These are phyloP conservation scores for Sarocladiaceae sp. DNA, from an alignment of 2,329 filamentous ascomycete genomes.

Conservation along the genomic window DNA sequence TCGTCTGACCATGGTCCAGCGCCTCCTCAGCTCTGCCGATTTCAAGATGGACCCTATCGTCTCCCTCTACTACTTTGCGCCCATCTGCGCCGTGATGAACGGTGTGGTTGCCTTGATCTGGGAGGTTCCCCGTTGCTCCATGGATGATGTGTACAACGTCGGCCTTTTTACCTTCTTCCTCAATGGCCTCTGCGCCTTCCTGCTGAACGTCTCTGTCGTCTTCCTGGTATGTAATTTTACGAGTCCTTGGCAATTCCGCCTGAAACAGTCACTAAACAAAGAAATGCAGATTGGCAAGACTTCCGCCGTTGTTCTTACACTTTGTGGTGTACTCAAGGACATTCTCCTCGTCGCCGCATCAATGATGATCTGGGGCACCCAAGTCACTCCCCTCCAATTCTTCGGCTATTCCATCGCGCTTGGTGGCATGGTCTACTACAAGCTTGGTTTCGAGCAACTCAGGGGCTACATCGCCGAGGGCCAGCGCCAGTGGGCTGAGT, in stretches of 20 bases:
- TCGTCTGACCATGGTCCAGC: slow-evolving; percentile 78
- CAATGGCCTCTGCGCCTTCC: slow-evolving; percentile 73
- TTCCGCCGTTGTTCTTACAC: slow-evolving; percentile 76
- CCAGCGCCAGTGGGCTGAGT: slow-evolving; percentile 77
- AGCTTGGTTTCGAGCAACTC: slow-evolving; percentile 76
- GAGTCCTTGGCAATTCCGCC: neutral
- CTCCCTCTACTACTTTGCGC: slow-evolving; percentile 85
- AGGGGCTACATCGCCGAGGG: slow-evolving; percentile 71
- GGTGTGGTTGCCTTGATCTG: slow-evolving; percentile 64
- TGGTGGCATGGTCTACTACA: slow-evolving; percentile 72
- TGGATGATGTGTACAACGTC: slow-evolving; percentile 66
- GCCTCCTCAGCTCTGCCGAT: slow-evolving; percentile 71
- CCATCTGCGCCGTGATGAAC: slow-evolving; percentile 79
- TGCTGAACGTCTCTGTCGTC: slow-evolving; percentile 79
- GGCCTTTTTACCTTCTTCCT: slow-evolving; percentile 66
- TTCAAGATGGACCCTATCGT: slow-evolving; percentile 91
- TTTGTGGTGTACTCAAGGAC: slow-evolving; percentile 84
- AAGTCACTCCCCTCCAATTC: slow-evolving; percentile 68
- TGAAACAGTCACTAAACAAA: slow-evolving; percentile 14
- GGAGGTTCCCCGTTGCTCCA: slow-evolving; percentile 63
- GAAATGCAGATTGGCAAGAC: slow-evolving; percentile 73
- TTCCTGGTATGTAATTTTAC: slow-evolving; percentile 59
- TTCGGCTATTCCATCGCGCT: slow-evolving; percentile 81
- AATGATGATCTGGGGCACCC: slow-evolving; percentile 75
- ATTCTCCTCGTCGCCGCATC: slow-evolving; percentile 74